phyloP scores from a whole-genome alignment of 805 yeast genomes.

The Ogataea paradorogensis region DNA sequence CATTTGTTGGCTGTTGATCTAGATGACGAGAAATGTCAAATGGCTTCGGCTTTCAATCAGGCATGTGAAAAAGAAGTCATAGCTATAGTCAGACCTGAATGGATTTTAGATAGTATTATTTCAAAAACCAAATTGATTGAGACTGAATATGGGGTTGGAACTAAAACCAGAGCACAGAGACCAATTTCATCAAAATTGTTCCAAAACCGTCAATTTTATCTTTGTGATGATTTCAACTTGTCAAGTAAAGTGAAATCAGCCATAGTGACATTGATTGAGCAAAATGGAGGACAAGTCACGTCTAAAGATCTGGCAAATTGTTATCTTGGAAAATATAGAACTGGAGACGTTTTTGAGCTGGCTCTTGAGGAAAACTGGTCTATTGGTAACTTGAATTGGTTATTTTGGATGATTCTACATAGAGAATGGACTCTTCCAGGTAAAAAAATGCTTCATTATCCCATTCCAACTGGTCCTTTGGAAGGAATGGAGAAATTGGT shows the following conservation, averaged over 20 bases:
- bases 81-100: constrained; percentile 67
- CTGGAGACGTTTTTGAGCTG: constrained; percentile 50
- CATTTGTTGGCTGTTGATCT: constrained; percentile 64
- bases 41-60: constrained; percentile 27
- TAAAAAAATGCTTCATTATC: constrained; percentile 60
- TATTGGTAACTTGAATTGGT: constrained; percentile 74
- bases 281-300: constrained; percentile 53
- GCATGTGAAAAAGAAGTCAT: constrained; percentile 38
- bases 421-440: constrained; percentile 55
- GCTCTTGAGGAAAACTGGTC: constrained; percentile 41
- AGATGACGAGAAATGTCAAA: constrained; percentile 47
- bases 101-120: constrained; percentile 73
- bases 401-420: constrained; percentile 61
- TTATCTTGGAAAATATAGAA: constrained; percentile 62
- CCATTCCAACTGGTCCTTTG: constrained; percentile 53
- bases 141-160: constrained; percentile 45
- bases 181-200: constrained; percentile 31
- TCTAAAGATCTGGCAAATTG: constrained; percentile 31
- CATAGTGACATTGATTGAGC: constrained; percentile 42
- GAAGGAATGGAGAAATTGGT: constrained; percentile 51
- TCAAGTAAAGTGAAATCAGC: constrained; percentile 41
- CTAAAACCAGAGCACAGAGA: background rate
- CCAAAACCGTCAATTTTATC: constrained; percentile 43
- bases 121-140: constrained; percentile 51
- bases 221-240: constrained; percentile 56